Evolutionary conservation across 2,329 filamentous ascomycete species (phyloP).

Genomic region (Talaromyces sp.): DNA sequence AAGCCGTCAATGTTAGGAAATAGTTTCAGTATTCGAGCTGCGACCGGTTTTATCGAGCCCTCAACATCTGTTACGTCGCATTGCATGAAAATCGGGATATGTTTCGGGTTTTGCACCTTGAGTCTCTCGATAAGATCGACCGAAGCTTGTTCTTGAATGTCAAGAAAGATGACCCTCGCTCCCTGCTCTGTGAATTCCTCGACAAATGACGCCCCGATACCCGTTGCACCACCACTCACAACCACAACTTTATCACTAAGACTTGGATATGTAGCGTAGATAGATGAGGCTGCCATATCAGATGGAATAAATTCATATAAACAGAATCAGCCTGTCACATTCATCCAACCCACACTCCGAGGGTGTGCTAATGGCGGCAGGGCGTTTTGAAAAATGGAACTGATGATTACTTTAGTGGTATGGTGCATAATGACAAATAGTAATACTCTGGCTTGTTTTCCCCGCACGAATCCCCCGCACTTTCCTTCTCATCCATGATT

Average conservation of each 20-base stretch:
- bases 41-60: conserved; percentile 23
- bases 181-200: conserved; percentile 47
- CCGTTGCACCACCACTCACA: conserved; percentile 48
- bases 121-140: neutral
- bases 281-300: neutral
- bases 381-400: neutral
- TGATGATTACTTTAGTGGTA: neutral
- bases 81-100: conserved; percentile 37
- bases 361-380: neutral
- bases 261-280: conserved; percentile 23
- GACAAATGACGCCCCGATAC: conserved; percentile 45
- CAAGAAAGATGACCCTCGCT: conserved; percentile 46
- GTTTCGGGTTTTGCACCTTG: neutral
- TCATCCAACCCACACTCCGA: neutral
- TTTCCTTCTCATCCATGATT: neutral
- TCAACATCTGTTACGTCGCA: conserved; percentile 45
- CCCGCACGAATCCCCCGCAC: neutral
- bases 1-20: conserved; percentile 26
- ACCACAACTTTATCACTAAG: conserved; percentile 34
- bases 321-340: neutral
- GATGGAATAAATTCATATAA: neutral
- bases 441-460: neutral
- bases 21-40: conserved; percentile 31
- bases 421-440: neutral
- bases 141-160: conserved; percentile 33